A percentile compares a stretch with the other conserved stretches of the same genome.
These are phyloP conservation scores for Herpomyces periplanetae DNA, from an alignment of 2,329 filamentous ascomycete genomes.

Conservation along the genomic window DNA sequence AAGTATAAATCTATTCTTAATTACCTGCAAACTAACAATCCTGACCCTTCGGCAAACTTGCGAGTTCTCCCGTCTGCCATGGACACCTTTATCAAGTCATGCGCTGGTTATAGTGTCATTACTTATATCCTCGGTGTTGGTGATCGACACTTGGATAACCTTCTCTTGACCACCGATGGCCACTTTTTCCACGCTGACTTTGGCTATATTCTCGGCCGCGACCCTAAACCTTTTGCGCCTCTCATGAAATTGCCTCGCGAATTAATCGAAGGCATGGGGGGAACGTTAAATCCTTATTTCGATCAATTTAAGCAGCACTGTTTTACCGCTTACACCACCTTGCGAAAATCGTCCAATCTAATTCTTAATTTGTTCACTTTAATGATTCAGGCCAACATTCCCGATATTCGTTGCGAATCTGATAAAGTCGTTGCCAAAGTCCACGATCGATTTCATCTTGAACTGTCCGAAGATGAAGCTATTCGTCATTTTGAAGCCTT, in stretches of 20 bases:
- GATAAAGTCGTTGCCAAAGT: constrained; percentile 86
- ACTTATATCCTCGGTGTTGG: constrained; percentile 90
- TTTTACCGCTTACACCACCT: constrained; percentile 63
- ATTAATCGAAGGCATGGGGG: constrained; percentile 97
- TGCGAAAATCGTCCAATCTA: constrained; percentile 57
- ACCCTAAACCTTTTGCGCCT: constrained; percentile 85
- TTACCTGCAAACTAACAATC: constrained; percentile 61
- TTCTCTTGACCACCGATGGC: constrained; percentile 51
- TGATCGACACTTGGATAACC: constrained; percentile 75
- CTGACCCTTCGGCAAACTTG: constrained; percentile 36
- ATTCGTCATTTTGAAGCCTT: constrained; percentile 52
- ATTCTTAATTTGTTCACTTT: constrained; percentile 81
- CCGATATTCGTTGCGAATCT: constrained; percentile 61
- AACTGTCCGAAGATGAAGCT: constrained; percentile 66
- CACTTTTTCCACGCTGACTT: constrained; percentile 98
- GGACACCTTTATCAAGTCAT: constrained; percentile 80
- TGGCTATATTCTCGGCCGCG: constrained; percentile 79
- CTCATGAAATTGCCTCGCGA: constrained; percentile 89
- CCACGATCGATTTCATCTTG: constrained; percentile 65
- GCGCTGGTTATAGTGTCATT: constrained; percentile 89
- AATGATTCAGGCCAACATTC: constrained; percentile 92
- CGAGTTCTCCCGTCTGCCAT: constrained; percentile 68
- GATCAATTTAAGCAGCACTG: constrained; percentile 73
- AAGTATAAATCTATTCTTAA: constrained; percentile 43
- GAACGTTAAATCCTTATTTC: constrained; percentile 38